Percentiles rank a stretch among this genome's conserved stretches.
Evolutionary conservation across 2,329 filamentous ascomycete genomes (phyloP).

Genomic region (Colletotrichum abscissum): DNA sequence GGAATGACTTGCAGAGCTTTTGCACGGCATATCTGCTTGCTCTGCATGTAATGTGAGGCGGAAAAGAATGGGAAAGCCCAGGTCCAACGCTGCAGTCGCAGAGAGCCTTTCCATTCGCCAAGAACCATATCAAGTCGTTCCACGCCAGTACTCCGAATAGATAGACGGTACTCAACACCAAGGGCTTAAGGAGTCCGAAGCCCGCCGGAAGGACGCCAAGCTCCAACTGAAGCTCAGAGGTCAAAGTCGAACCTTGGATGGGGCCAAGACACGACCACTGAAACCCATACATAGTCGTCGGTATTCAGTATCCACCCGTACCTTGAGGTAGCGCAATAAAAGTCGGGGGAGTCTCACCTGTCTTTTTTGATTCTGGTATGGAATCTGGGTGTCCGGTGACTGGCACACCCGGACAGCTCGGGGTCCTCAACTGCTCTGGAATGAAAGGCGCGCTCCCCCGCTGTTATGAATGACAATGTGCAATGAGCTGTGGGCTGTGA

Average conservation of each 20-base stretch:
- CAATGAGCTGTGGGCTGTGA: neutral
- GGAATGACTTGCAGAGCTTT: slow-evolving; percentile 19
- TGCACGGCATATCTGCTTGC: slow-evolving; percentile 4
- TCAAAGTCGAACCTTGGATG: neutral
- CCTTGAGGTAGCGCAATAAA: neutral
- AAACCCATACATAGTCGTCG: neutral
- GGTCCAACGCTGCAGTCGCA: neutral
- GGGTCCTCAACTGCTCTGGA: neutral
- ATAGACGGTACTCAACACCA: no score
- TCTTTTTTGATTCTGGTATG: neutral
- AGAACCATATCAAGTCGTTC: neutral
- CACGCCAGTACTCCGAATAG: neutral
- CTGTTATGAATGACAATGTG: neutral
- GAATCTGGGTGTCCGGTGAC: neutral
- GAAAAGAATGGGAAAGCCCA: neutral
- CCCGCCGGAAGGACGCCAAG: neutral
- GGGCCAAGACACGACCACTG: slow-evolving; percentile 17
- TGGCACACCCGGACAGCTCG: neutral
- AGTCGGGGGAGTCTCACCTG: neutral
- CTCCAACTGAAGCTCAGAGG: neutral
- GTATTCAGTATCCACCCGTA: neutral
- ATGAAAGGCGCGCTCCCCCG: neutral
- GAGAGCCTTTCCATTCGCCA: neutral
- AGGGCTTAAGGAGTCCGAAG: neutral
- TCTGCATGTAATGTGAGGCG: neutral